A percentile compares a stretch with the other conserved stretches of the same genome.
Conservation (phyloP, 179 eudicot genomes). For the Silene coronaria region DNA sequence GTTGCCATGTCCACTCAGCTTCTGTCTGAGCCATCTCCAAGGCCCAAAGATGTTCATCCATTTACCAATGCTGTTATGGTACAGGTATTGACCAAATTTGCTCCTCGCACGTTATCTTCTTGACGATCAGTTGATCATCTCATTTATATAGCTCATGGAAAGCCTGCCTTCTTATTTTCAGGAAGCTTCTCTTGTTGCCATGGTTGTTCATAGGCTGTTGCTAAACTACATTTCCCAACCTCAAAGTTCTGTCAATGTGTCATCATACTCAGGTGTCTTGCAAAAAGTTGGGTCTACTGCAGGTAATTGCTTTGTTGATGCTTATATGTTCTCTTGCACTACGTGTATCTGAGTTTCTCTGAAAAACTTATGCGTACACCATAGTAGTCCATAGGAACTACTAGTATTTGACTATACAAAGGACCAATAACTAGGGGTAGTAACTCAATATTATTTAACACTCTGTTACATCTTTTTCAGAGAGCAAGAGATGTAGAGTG, state of each 20-base stretch:
- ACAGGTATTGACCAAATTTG: constrained; percentile 47
- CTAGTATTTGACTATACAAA: no score
- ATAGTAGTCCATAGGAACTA: no score
- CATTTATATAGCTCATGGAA: background rate
- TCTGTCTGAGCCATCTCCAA: constrained; percentile 78
- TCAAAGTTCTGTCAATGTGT: constrained; percentile 33
- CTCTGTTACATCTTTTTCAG: background rate
- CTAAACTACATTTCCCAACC: constrained; percentile 62
- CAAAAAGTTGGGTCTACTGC: constrained; percentile 89
- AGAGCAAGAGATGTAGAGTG: background rate
- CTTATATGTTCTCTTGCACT: background rate
- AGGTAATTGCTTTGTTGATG: constrained; percentile 37
- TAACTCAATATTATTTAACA: background rate
- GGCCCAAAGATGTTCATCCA: constrained; percentile 68
- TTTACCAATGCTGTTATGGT: constrained; percentile 73
- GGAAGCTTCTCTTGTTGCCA: constrained; percentile 61
- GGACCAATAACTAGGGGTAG: no score
- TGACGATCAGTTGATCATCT: constrained; percentile 7
- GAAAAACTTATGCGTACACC: background rate
- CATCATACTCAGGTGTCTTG: constrained; percentile 67
- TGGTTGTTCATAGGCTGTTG: constrained; percentile 61
- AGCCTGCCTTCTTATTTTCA: constrained; percentile 31
- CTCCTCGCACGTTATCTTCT: background rate
- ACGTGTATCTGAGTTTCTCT: background rate
- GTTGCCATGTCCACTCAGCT: constrained; percentile 94